Evolutionary conservation across 164 flowering plant genomes (phyloP), one percentile per base, ranked within the genome.

Genomic region (Aristolochia fimbriata): DNA sequence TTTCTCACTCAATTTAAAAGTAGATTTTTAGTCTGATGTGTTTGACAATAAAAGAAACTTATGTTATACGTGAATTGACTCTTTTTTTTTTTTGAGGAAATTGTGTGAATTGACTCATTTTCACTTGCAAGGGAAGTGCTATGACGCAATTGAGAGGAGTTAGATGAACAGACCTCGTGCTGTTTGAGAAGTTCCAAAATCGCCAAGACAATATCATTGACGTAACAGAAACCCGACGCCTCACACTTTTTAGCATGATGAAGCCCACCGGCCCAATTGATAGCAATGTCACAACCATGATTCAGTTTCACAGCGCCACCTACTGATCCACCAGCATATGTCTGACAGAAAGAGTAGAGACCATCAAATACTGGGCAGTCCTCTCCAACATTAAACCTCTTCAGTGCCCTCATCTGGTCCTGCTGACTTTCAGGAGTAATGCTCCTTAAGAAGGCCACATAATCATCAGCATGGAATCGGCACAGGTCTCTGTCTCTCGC

Each of bases 201-300:
- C 4, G 79, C 77, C 65, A 81, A 60, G 54, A 81, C 86, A 17
- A 81, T 81, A 56, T 79, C 86, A 61, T 79, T 81, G 24, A 81
- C 85, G 61, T 79, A 81, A 62, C 85, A 81, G 58, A 81, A 81
- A 6, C 85, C 85, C 57, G 83, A 79, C n/a, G 86, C 83, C 72
- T 81, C 86, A 33, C 82, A 77, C 55, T 81, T 81, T 65, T 81
- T 81, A 10, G 86, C 86, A 65, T 81, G 86, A 64, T 81, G 86
- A 20, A 81, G 73, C 16, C 86, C 86, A 41, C 86, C 86, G 47
- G 83, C 71, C 83, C 83, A 81, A 65, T 81, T 80, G n/a, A 81
- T 59, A 13, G 83, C 83, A 59, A 81, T 81, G 50, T 81, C 86
- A 70, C 73, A 75, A 6, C 65, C 69, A 51, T 72, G 77, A 54